Evolutionary conservation across 306 rosid genomes (phyloP), one percentile per base, ranked within the genome.

Genomic region (Prunus mongolica): DNA sequence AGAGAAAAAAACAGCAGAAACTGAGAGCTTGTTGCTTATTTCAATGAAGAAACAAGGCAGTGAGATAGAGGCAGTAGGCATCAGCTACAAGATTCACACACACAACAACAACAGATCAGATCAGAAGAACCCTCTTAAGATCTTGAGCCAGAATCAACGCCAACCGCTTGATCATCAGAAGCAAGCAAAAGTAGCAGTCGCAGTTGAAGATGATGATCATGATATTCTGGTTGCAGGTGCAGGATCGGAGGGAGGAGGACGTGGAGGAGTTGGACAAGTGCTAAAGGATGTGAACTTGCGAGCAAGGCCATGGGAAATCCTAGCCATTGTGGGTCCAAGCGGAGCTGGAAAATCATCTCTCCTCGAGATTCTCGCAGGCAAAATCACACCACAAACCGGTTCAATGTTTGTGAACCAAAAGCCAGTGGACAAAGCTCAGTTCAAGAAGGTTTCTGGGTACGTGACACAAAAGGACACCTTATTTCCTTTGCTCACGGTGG

Each of bases 261-360:
- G 83, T 75, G 72, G 51, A 72, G 88, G 84, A 71, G 81, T 78
- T 69, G 81, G 87, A 78, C 95, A 78, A 61, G 88, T 95, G 5
- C 82, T 95, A 2, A 86, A 86, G 76, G 89, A 84, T 56, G 95
- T 92, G 68, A 80, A 65, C 79, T 90, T 85, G 85, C 50, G 52
- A 2, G 96, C 93, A 14, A 90, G 83, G 72, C 90, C 97, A 44
- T 84, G 89, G 90, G 96, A 95, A 74, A 88, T 95, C 78, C 86
- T 90, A 1, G 97, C 98, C 82, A 90, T 95, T 72, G 93, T 95
- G 12, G 98, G 98, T 56, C 97, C 97, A 25, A 95, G 97, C 49
- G 98, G 98, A 18, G 95, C 98, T 65, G 97, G 98, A 38, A 95
- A 95, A 60, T 95, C 97, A 5, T 89, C 98, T 44, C 76, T 92